Percentiles rank a stretch among this genome's conserved stretches.
These are phyloP conservation scores for Lablab purpureus DNA, from an alignment of 306 rosid genomes.

Conservation along the genomic window DNA sequence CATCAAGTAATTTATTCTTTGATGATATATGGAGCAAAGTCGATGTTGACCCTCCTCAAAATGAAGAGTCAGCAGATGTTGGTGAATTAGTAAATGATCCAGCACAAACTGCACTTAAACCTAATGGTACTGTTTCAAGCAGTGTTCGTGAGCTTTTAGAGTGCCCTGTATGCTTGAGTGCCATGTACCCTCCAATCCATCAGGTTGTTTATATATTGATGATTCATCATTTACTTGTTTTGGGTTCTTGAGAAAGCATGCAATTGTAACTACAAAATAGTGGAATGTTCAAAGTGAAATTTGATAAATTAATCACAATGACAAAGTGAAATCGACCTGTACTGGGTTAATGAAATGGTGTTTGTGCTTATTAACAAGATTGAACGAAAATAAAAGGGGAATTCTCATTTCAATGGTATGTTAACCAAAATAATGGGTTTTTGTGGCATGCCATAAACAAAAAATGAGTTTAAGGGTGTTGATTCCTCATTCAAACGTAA, in stretches of 20 bases:
- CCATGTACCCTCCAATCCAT: slow-evolving; percentile 97
- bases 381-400: not conserved
- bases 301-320: not conserved
- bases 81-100: slow-evolving; percentile 71
- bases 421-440: not conserved
- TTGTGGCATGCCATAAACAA: slow-evolving; percentile 3
- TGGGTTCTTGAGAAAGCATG: slow-evolving; percentile 31
- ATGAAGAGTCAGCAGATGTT: slow-evolving; percentile 67
- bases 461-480: slow-evolving; percentile 2
- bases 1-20: slow-evolving; percentile 71
- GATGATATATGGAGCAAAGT: slow-evolving; percentile 74
- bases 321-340: slow-evolving; percentile 1
- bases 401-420: not conserved
- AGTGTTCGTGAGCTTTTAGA: slow-evolving; percentile 93
- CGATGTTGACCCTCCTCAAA: slow-evolving; percentile 86
- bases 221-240: slow-evolving; percentile 11
- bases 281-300: slow-evolving; percentile 17
- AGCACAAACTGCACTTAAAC: slow-evolving; percentile 57
- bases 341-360: slow-evolving; percentile 8
- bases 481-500: slow-evolving; percentile 16
- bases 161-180: slow-evolving; percentile 94
- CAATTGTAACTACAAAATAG: not conserved
- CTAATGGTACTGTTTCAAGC: slow-evolving; percentile 72
- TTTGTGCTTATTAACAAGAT: slow-evolving; percentile 20
- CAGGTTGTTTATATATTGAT: slow-evolving; percentile 63